A percentile compares a stretch with the other conserved stretches of the same genome.
Evolutionary conservation across 371 early-diverging fungal genomes (phyloP).

Genomic region (Lichtheimia ornata): DNA sequence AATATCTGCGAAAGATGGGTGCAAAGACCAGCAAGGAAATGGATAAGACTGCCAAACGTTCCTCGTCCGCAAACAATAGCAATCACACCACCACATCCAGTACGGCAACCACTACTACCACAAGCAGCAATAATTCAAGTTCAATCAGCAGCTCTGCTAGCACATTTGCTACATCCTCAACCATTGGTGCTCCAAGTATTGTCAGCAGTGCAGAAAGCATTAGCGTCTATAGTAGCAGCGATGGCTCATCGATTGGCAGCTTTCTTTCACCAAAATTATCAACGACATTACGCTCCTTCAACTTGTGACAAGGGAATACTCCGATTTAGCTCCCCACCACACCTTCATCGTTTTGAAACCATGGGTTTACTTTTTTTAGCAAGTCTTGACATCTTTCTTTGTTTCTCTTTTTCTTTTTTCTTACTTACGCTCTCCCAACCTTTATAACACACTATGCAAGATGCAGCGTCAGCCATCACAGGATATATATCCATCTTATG

Average conservation of each 20-base stretch:
- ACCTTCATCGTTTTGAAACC: too few relatives aligned
- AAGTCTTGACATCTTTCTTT: slow-evolving; percentile 2
- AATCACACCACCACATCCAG: not conserved
- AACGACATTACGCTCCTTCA: too few relatives aligned
- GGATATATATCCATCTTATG: slow-evolving; percentile 57
- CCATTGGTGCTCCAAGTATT: not conserved
- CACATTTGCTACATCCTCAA: not conserved
- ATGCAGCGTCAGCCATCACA: slow-evolving; percentile 25
- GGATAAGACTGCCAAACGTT: slow-evolving; percentile 31
- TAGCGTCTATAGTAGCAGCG: not conserved
- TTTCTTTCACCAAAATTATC: not conserved
- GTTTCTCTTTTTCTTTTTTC: slow-evolving; percentile 41
- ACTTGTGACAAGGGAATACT: too few relatives aligned
- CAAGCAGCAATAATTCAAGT: slow-evolving; percentile 5
- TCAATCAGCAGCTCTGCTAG: not conserved
- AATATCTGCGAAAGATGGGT: slow-evolving; percentile 28
- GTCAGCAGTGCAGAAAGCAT: not conserved
- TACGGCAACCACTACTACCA: not conserved
- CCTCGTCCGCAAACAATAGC: not conserved
- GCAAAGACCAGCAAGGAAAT: slow-evolving; percentile 46
- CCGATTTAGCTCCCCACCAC: too few relatives aligned
- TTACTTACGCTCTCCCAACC: slow-evolving; percentile 19
- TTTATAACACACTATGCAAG: not conserved
- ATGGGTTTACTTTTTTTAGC: too few relatives aligned
- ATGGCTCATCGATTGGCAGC: not conserved